Evolutionary conservation across 805 yeast species (phyloP).

Genomic region (Wickerhamomyces chambardii): DNA sequence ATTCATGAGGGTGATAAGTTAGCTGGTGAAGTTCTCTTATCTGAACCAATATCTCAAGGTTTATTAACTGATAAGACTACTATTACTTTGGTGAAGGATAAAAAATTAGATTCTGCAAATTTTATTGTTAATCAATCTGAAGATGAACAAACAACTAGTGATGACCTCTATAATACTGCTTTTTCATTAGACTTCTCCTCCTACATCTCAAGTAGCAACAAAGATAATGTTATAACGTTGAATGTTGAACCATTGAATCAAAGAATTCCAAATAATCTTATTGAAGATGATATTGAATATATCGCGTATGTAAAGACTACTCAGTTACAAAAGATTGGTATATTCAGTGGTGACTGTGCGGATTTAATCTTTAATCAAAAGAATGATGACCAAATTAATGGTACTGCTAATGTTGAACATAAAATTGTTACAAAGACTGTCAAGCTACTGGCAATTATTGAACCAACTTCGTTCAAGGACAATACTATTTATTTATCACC

Average conservation of each 20-base stretch:
- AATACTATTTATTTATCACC: conserved; percentile 54
- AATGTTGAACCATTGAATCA: conserved; percentile 2
- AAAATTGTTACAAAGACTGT: conserved; percentile 5
- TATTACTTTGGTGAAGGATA: conserved; percentile 40
- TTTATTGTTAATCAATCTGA: too few relatives aligned
- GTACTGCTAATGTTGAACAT: too few relatives aligned
- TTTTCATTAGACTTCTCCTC: conserved; percentile 8
- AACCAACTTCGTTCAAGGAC: conserved; percentile 40
- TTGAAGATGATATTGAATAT: conserved; percentile 35
- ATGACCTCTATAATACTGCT: conserved; percentile 4
- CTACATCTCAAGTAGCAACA: conserved; percentile 3
- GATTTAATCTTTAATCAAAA: conserved; percentile 18
- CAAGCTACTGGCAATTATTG: conserved; percentile 48
- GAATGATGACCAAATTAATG: too few relatives aligned
- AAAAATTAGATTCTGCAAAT: not conserved
- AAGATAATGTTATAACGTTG: not conserved
- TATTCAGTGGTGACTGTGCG: conserved; percentile 63
- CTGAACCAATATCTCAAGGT: conserved; percentile 77
- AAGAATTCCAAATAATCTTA: conserved; percentile 4
- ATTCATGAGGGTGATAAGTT: conserved; percentile 12
- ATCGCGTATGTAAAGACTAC: conserved; percentile 6
- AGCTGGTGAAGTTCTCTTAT: conserved; percentile 39
- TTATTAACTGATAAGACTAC: conserved; percentile 33
- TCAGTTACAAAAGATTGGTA: conserved; percentile 47
- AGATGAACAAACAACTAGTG: too few relatives aligned